These are phyloP conservation scores for Pholiota conissans DNA, from an alignment of 768 basidiomycete genomes.

Conservation along the genomic window DNA sequence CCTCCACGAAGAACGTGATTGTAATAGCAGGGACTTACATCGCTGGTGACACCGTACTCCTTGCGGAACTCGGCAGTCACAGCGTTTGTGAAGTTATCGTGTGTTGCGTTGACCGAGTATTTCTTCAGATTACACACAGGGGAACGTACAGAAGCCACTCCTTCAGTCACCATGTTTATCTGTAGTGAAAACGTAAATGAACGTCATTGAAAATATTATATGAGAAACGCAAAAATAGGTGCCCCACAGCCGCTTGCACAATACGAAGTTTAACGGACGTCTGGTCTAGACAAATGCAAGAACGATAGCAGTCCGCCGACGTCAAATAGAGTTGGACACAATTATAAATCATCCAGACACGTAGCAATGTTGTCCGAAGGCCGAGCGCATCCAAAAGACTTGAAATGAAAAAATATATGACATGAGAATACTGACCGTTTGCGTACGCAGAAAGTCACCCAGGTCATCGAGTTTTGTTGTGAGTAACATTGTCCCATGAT, in stretches of 20 bases:
- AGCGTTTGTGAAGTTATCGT: constrained; percentile 70
- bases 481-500: constrained; percentile 98
- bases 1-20: not conserved
- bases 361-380: too few relatives aligned
- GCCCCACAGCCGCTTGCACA: not conserved
- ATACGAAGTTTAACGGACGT: not conserved
- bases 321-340: too few relatives aligned
- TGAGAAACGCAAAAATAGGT: not conserved
- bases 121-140: constrained; percentile 83
- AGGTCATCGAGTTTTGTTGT: constrained; percentile 73
- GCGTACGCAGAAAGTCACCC: constrained; percentile 63
- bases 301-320: too few relatives aligned
- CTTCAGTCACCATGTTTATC: constrained; percentile 81
- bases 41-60: constrained; percentile 45
- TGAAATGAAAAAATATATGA: too few relatives aligned
- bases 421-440: constrained; percentile 49
- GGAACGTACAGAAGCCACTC: constrained; percentile 89
- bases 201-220: too few relatives aligned
- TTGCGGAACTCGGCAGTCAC: constrained; percentile 67
- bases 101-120: constrained; percentile 50
- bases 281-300: not conserved
- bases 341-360: too few relatives aligned
- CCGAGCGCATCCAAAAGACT: too few relatives aligned
- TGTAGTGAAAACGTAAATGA: constrained; percentile 26
- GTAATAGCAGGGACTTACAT: constrained; percentile 21